Base-by-base conservation (phyloP, 2,329 filamentous ascomycete species). In the Alternaria rosae region DNA sequence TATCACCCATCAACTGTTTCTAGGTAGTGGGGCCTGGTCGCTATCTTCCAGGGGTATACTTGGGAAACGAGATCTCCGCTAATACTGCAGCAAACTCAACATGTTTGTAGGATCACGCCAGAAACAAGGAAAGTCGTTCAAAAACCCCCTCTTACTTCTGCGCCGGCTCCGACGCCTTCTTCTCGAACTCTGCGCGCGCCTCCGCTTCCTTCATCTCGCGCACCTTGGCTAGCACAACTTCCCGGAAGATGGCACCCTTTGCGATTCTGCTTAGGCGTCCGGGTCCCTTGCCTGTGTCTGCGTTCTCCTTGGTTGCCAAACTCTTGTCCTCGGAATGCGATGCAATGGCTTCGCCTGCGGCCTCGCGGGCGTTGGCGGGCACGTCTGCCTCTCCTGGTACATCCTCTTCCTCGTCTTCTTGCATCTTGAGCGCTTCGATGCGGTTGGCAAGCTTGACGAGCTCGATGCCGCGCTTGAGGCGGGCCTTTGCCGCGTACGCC, bases 361-460 rank as follows among this genome's bases (percentile, higher is more conserved):
- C 87, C 54, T 87, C 81, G 42, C 84, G 83, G 35, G 88, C 78
- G 70, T 91, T 87, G 54, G 86, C 86, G 26, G 89, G 88, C 74
- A 94, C 80, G 66, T 88, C 86, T 44, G 84, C 81, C 55, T 84
- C 78, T 51, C 84, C 85, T 12, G 86, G 84, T 25, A 83, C 89
- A 61, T 90, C 89, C 59, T 92, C 91, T 68, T 92, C 89, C 62
- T 95, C 93, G 68, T 97, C 93, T 75, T 97, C 94, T 79, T 95
- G 91, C 84, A 96, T 91, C 83, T 93, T 97, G 83, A 99, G 90
- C 30, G 92, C 87, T 79, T 97, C 93, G 82, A 99, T 98, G 67
- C 94, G 92, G 82, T 97, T 97, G 68, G 93, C 89, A 57, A 99
- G 88, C 83, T 97, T 97, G 85, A 98, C 92, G 75, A 97, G 90